Evolutionary conservation across 208 protist species (phyloP), one percentile per base, ranked within the genome.

Genomic region (Acanthamoeba culbertsoni): DNA sequence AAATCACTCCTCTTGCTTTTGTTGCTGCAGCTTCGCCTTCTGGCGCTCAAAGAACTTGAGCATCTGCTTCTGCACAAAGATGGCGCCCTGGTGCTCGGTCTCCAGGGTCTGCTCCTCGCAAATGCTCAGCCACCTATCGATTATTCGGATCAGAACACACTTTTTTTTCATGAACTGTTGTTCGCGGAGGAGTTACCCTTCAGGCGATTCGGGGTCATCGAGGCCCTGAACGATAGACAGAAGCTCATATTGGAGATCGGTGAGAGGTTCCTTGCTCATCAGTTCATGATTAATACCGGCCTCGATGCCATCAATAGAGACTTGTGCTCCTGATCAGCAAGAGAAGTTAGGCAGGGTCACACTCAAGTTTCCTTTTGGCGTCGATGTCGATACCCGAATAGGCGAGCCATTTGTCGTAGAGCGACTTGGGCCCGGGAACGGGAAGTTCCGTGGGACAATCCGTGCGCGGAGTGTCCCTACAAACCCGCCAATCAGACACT

Each of bases 11-110:
- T 63, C 1, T 20, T 63, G 14, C 14, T 1, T n/a, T 23, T 1
- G 1, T 63, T 28, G 40, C 31, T 71, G 62, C 28, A 42, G n/a
- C 0, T 65, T 0, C 57, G 12, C 4, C 82, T 71, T 90, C 37
- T 90, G 48, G 3, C 82, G 43, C 37, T 68, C 82, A 7, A 90
- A 90, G 48, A 90, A 90, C 82, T 37, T 14, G 48, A 18, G 48
- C 16, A 90, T n/a, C 37, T 90, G 82, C 53, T 68, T 37, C 82
- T 90, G 48, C 35, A 62, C 57, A n/a, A 71, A 90, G 82, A 90
- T 90, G 82, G 46, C 48, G 23, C 45, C 82, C 46, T 90, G 57
- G 53, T 62, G 57, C 57, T 90, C 53, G 35, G 42, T 42, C 23
- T 71, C n/a, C 82, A 90, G 31, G 23, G 37, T 37, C 82, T 90